Evolutionary conservation across 2,329 filamentous ascomycete species (phyloP), one percentile per base, ranked within the genome.

Genomic region (Fusarium subtropicale): DNA sequence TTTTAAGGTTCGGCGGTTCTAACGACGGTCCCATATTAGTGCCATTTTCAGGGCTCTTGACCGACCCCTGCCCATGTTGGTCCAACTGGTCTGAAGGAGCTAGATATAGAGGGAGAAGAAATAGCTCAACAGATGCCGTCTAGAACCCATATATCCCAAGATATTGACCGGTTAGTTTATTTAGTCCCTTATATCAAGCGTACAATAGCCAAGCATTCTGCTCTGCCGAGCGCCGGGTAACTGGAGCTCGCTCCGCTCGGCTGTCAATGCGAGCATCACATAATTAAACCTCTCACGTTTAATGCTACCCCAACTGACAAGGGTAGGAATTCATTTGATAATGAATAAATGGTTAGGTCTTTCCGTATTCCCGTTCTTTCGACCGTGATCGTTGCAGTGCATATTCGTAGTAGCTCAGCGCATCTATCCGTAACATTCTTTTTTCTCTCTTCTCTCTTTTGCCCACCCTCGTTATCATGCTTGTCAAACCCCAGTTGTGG

Each of bases 401-500:
- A 50, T 45, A 28, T 30, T 46, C 42, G 30, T 28, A 26, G 26
- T 28, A 20, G 22, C 47, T 31, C 24, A 39, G 18, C 10, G 33
- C 12, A 51, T 28, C 24, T 39, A 26, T 38, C 24, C 20, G 18
- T 51, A 20, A 28, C 24, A 51, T 24, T 51, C 47, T n/a, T 50
- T 38, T 38, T 20, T 26, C 15, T 16, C 41, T 38, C 18, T n/a
- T 34, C 41, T 51, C 18, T n/a, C 42, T 34, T 48, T 60, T n/a
- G 34, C 20, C 36, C 20, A 30, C 24, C 11, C 45, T 44, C 59
- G 28, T 8, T 12, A 38, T 30, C 22, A 72, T 72, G 70, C 56
- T 71, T 57, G 57, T 59, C 44, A 60, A 61, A 47, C 62, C 52
- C 53, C 60, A 62, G 60, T 50, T 65, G 56, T 65, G 67, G 60